A percentile compares a stretch with the other conserved stretches of the same genome.
Conservation (phyloP, 495 filamentous ascomycete species). For the Elaphomyces granulatus region DNA sequence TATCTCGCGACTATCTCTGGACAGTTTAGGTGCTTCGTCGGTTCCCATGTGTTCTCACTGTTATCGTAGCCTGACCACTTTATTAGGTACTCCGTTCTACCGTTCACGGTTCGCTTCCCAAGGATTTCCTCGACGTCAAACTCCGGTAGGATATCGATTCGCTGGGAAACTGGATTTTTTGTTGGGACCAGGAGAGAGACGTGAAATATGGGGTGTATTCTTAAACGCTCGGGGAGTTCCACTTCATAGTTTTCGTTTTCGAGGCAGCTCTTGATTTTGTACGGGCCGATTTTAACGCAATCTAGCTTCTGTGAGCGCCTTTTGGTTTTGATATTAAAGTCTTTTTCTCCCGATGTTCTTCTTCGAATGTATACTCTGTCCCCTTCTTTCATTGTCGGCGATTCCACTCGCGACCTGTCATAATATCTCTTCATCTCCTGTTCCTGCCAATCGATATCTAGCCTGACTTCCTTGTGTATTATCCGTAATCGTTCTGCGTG, state of each 20-base stretch:
- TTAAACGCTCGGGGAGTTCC: not conserved
- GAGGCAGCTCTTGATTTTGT: not conserved
- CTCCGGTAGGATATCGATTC: not conserved
- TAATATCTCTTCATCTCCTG: not conserved
- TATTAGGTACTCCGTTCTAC: not conserved
- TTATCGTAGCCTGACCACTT: not conserved
- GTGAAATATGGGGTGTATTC: not conserved
- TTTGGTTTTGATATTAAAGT: not conserved
- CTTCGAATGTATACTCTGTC: not conserved
- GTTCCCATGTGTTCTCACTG: not conserved
- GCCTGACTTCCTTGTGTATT: not conserved
- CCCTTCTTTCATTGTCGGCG: not conserved
- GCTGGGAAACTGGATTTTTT: not conserved
- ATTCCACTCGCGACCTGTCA: not conserved
- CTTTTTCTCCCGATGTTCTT: not conserved
- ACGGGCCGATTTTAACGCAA: not conserved
- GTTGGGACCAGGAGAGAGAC: not conserved
- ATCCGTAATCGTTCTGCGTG: not conserved
- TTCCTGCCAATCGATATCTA: not conserved
- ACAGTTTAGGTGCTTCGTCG: not conserved
- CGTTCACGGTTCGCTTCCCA: not conserved
- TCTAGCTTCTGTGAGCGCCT: not conserved
- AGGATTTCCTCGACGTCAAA: not conserved
- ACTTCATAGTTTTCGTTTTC: not conserved
- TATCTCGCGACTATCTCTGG: not conserved